Percentiles rank a stretch among this genome's conserved stretches.
These are phyloP conservation scores for Pontederia crassipes DNA, from an alignment of 176 grass and related monocot genomes.

Conservation along the genomic window DNA sequence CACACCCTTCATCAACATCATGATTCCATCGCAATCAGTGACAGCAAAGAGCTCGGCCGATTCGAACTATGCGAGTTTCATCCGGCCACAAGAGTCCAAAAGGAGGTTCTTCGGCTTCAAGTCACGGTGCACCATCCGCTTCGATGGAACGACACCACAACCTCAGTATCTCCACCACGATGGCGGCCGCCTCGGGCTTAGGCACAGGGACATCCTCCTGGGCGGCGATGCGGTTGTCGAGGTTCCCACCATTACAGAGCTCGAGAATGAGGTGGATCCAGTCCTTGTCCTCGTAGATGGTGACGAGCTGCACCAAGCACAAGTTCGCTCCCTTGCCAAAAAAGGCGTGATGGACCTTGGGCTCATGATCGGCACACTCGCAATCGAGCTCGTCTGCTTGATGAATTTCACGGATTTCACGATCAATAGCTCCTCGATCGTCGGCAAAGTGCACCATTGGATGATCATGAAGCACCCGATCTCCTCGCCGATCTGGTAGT, in stretches of 20 bases:
- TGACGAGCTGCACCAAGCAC: conserved; percentile 35
- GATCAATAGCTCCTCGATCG: conserved; percentile 35
- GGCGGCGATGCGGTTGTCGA: conserved; percentile 35
- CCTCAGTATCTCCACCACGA: conserved; percentile 44
- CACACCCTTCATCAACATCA: conserved; percentile 31
- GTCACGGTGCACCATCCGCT: conserved; percentile 66
- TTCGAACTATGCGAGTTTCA: conserved; percentile 62
- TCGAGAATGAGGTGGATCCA: conserved; percentile 77
- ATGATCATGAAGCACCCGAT: conserved; percentile 78
- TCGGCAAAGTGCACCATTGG: conserved; percentile 42
- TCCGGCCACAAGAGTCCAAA: conserved; percentile 22
- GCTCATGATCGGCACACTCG: conserved; percentile 48
- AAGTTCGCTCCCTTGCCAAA: conserved; percentile 32
- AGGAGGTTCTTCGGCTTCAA: conserved; percentile 88
- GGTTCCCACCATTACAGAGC: conserved; percentile 30
- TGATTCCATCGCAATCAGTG: neutral
- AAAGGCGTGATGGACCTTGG: conserved; percentile 40
- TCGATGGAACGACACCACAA: conserved; percentile 53
- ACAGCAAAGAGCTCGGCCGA: conserved; percentile 45
- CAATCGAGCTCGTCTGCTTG: conserved; percentile 61
- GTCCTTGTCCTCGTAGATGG: conserved; percentile 38
- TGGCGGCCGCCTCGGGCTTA: conserved; percentile 35
- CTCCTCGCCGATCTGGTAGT: conserved; percentile 65
- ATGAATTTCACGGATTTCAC: too few species aligned
- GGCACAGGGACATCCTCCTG: conserved; percentile 32